These are phyloP conservation scores for Globisporangium spiculum DNA, from an alignment of 352 stramenopile species.

Conservation along the genomic window DNA sequence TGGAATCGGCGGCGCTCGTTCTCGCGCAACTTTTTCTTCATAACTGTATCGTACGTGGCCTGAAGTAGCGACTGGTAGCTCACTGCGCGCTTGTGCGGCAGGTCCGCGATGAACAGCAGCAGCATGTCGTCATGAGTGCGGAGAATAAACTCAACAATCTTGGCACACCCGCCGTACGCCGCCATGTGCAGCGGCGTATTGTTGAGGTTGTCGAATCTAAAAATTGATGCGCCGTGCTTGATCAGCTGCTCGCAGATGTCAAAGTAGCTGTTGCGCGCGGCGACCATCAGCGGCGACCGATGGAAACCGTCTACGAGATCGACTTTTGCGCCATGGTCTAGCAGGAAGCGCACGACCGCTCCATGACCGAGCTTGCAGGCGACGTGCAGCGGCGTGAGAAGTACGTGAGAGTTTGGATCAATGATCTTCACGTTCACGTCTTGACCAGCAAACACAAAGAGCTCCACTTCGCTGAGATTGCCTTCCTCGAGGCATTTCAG, in stretches of 20 bases:
- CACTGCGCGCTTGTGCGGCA: slow-evolving; percentile 29
- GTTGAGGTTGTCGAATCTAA: slow-evolving; percentile 52
- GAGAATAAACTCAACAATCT: slow-evolving; percentile 41
- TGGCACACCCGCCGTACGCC: slow-evolving; percentile 47
- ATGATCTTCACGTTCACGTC: slow-evolving; percentile 45
- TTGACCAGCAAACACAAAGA: slow-evolving; percentile 67
- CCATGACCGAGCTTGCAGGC: slow-evolving; percentile 44
- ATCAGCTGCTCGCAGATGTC: slow-evolving; percentile 48
- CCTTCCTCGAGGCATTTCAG: slow-evolving; percentile 44
- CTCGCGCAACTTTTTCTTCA: slow-evolving; percentile 55
- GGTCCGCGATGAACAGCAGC: slow-evolving; percentile 36
- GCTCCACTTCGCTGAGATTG: slow-evolving; percentile 39
- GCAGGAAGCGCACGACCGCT: slow-evolving; percentile 41
- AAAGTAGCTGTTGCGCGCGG: slow-evolving; percentile 50
- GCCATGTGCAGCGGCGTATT: slow-evolving; percentile 70
- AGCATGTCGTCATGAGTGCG: slow-evolving; percentile 45
- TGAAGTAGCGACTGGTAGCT: slow-evolving; percentile 40
- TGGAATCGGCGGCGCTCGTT: slow-evolving; percentile 70
- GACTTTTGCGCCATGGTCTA: slow-evolving; percentile 42
- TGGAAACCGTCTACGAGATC: slow-evolving; percentile 49
- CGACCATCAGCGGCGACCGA: slow-evolving; percentile 57
- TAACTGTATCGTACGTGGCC: slow-evolving; percentile 38
- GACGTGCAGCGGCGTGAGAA: slow-evolving; percentile 51
- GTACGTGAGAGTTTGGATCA: slow-evolving; percentile 33
- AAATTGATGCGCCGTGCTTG: slow-evolving; percentile 36